Evolutionary conservation across 169 alveolate genomes (phyloP).

Genomic region (Eimeria tenella): DNA sequence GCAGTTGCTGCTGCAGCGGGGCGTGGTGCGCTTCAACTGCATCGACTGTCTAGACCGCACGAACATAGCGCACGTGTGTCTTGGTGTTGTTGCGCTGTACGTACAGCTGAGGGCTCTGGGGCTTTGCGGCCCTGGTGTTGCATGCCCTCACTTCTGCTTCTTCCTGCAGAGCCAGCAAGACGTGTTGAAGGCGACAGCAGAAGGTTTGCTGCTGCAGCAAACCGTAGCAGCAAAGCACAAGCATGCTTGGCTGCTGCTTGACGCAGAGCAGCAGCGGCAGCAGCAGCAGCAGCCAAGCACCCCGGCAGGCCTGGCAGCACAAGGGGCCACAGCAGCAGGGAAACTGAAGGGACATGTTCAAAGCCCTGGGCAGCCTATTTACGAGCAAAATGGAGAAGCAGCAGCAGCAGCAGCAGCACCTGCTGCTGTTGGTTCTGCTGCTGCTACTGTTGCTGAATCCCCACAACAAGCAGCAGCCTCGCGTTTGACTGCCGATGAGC

Average conservation of each 20-base stretch:
- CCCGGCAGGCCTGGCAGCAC: background rate
- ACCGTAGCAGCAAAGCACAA: background rate
- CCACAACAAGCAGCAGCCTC: slow-evolving; percentile 2
- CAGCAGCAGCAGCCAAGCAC: background rate
- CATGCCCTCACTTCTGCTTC: slow-evolving; percentile 58
- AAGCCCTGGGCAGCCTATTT: background rate
- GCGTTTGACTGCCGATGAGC: background rate
- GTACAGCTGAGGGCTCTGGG: slow-evolving; percentile 70
- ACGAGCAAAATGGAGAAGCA: background rate
- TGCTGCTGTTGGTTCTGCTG: background rate
- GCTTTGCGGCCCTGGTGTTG: background rate
- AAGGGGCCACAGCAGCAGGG: slow-evolving; percentile 7
- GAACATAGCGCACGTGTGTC: slow-evolving; percentile 83
- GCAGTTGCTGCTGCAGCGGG: slow-evolving; percentile 87
- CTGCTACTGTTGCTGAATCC: background rate
- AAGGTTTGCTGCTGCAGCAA: slow-evolving; percentile 43
- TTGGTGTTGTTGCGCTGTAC: slow-evolving; percentile 74
- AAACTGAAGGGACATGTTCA: background rate
- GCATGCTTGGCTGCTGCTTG: background rate
- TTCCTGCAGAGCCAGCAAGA: background rate
- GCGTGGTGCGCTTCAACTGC: slow-evolving; percentile 97
- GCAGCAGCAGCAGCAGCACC: slow-evolving; percentile 12
- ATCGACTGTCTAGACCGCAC: slow-evolving; percentile 99
- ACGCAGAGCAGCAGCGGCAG: background rate
- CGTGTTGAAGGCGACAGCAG: slow-evolving; percentile 34